phyloP scores from a whole-genome alignment of 1,284 basidiomycete genomes.

The Fomitopsis schrenkii region DNA sequence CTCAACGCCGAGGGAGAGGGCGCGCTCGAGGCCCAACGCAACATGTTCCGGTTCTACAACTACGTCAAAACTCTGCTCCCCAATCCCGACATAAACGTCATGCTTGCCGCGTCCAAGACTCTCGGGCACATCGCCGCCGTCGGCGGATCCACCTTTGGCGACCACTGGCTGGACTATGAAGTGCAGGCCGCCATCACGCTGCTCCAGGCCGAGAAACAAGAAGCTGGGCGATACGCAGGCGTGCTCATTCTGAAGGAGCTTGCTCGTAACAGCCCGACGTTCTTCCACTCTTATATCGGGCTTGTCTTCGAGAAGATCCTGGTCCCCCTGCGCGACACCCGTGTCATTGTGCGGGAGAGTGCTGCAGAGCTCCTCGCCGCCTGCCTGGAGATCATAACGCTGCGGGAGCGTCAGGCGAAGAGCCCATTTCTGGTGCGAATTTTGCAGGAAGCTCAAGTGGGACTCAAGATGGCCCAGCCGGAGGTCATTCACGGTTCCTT shows the following conservation, averaged over 20 bases:
- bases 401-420: conserved; percentile 64
- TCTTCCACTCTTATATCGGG: conserved; percentile 84
- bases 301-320: conserved; percentile 91
- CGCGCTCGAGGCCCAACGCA: conserved; percentile 69
- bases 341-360: conserved; percentile 84
- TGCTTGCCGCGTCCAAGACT: conserved; percentile 85
- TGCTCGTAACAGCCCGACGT: conserved; percentile 78
- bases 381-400: conserved; percentile 82
- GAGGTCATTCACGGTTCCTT: conserved; percentile 93
- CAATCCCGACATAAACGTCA: conserved; percentile 81
- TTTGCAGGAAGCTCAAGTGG: conserved; percentile 85
- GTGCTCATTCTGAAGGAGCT: conserved; percentile 90
- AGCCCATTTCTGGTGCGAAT: conserved; percentile 74
- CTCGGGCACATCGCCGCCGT: conserved; percentile 80
- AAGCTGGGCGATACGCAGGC: conserved; percentile 77
- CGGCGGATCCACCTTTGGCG: conserved; percentile 79
- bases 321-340: conserved; percentile 79
- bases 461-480: conserved; percentile 76
- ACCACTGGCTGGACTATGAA: conserved; percentile 84
- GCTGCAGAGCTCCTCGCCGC: conserved; percentile 88
- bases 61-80: conserved; percentile 86
- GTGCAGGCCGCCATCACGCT: conserved; percentile 79
- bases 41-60: conserved; percentile 86
- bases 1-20: conserved; percentile 72
- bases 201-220: conserved; percentile 72